These are phyloP conservation scores for Rhynchosporium secalis DNA, from an alignment of 2,329 filamentous ascomycete genomes.

Conservation along the genomic window DNA sequence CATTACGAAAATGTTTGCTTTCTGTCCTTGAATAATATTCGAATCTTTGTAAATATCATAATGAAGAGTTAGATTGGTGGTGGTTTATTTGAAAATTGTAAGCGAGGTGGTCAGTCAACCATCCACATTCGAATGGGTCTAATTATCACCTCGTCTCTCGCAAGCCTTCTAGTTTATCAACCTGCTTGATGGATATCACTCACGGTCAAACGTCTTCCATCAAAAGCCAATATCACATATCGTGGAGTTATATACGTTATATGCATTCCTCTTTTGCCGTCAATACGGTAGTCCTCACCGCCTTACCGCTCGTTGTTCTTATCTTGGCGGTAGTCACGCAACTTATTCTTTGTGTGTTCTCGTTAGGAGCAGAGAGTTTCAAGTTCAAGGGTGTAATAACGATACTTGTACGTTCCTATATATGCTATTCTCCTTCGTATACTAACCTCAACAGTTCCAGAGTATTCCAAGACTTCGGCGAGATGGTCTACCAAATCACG, in stretches of 20 bases:
- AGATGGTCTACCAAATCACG: conserved; percentile 3
- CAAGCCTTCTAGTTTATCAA: background rate
- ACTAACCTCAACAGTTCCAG: conserved; percentile 2
- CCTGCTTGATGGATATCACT: background rate
- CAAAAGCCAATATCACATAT: too few relatives aligned
- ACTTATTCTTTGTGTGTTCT: background rate
- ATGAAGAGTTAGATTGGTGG: background rate
- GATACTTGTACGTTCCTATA: background rate
- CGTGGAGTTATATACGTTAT: too few relatives aligned
- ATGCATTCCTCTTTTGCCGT: too few relatives aligned
- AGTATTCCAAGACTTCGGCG: conserved; percentile 4
- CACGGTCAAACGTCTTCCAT: too few relatives aligned
- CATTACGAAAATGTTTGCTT: background rate
- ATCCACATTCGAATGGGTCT: too few relatives aligned
- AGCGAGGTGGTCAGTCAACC: too few relatives aligned
- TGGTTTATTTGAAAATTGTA: too few relatives aligned
- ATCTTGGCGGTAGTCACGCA: background rate
- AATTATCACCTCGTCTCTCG: too few relatives aligned
- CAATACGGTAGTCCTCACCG: background rate
- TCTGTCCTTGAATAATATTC: background rate
- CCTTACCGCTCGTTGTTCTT: background rate
- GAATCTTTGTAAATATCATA: background rate
- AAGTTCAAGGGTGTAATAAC: conserved; percentile 33
- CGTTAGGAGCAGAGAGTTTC: background rate
- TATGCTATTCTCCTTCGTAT: background rate